Percentiles rank a stretch among this genome's conserved stretches.
These are phyloP conservation scores for Nannizzia gypsea DNA, from an alignment of 2,329 filamentous ascomycete species.

Conservation along the genomic window DNA sequence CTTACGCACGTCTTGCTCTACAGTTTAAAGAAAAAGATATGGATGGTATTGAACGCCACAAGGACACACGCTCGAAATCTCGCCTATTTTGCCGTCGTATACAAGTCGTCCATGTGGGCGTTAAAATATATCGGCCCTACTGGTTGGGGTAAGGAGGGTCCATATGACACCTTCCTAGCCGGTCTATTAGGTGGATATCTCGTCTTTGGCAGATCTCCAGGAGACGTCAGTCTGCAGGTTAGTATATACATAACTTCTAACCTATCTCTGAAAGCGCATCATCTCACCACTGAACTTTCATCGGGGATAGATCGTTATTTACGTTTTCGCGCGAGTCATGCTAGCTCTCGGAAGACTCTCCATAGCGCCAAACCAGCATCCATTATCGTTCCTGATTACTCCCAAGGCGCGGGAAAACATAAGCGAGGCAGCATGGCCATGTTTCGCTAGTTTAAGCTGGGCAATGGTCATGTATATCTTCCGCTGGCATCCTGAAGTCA, in stretches of 20 bases:
- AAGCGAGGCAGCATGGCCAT: conserved; percentile 71
- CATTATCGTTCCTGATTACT: conserved; percentile 33
- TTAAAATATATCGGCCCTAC: conserved; percentile 48
- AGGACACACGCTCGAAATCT: conserved; percentile 84
- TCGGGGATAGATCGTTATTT: conserved; percentile 68
- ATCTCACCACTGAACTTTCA: neutral
- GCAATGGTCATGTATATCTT: conserved; percentile 92
- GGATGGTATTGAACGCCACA: conserved; percentile 73
- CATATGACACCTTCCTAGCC: conserved; percentile 73
- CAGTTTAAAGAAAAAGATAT: conserved; percentile 61
- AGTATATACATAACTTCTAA: conserved; percentile 9
- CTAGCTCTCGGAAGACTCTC: conserved; percentile 74
- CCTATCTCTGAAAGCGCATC: neutral
- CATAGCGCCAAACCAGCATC: conserved; percentile 48
- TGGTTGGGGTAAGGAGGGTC: conserved; percentile 47
- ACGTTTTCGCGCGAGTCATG: conserved; percentile 85
- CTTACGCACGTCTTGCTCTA: conserved; percentile 7
- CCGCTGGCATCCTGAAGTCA: conserved; percentile 75
- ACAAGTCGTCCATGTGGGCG: conserved; percentile 70
- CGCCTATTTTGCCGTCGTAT: conserved; percentile 78
- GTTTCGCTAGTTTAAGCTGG: conserved; percentile 86
- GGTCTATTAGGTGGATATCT: conserved; percentile 83
- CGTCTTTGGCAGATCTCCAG: conserved; percentile 74
- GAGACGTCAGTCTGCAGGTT: conserved; percentile 67
- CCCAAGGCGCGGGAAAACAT: conserved; percentile 39